Percentiles rank a stretch among this genome's conserved stretches.
Conservation (phyloP, 257 asterid genomes). For the Cinchona pubescens region DNA sequence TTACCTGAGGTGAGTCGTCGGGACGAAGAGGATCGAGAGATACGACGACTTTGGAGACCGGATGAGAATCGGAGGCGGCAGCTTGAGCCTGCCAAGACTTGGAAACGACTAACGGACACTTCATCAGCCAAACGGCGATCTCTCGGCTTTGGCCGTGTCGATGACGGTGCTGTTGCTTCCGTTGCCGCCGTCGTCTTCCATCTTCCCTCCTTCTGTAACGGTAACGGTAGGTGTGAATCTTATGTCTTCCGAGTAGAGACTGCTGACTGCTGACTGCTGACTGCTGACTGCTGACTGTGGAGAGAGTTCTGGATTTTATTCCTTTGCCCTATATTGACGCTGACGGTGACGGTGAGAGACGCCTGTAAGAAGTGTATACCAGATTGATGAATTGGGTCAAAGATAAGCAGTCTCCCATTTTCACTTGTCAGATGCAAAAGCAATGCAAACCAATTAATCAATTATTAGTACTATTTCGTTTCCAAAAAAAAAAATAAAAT, state of each 20-base stretch:
- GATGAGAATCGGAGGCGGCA: constrained; percentile 50
- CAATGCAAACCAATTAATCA: too few species aligned
- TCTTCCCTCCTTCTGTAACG: constrained; percentile 2
- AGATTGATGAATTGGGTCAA: constrained; percentile 7
- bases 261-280: too few species aligned
- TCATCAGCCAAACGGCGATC: constrained; percentile 87
- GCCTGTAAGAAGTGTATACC: background rate
- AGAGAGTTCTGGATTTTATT: too few species aligned
- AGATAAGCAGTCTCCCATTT: background rate
- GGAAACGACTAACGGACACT: constrained; percentile 83
- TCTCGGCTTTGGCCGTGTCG: constrained; percentile 57
- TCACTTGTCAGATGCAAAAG: too few species aligned
- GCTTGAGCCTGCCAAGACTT: constrained; percentile 75
- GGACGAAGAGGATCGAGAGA: constrained; percentile 72
- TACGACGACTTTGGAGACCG: constrained; percentile 75
- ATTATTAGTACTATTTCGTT: too few species aligned
- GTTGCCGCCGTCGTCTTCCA: constrained; percentile 50
- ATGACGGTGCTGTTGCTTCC: constrained; percentile 25
- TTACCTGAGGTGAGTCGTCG: constrained; percentile 58
- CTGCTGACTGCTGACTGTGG: too few species aligned
- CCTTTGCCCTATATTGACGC: too few species aligned
- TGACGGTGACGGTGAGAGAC: too few species aligned
- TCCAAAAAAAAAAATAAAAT: too few species aligned
- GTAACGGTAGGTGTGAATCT: background rate
- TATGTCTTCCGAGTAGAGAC: too few species aligned